These are phyloP conservation scores for Epichloe sp. DNA, from an alignment of 2,329 filamentous ascomycete species.

Conservation along the genomic window DNA sequence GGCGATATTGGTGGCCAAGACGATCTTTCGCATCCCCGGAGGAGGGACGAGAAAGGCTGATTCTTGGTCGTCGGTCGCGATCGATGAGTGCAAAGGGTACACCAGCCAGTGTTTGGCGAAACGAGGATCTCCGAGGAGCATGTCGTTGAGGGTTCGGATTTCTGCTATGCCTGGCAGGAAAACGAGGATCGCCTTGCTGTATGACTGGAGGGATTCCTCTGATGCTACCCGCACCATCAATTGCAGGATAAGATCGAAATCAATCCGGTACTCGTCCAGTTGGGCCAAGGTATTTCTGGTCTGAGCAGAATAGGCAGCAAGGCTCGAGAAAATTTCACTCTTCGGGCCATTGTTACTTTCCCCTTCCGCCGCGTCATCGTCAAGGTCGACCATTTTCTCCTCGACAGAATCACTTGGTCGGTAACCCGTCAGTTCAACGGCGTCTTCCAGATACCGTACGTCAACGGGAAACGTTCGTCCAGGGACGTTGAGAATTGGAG, in stretches of 20 bases:
- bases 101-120: conserved; percentile 73
- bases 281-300: conserved; percentile 63
- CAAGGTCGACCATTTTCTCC: conserved; percentile 47
- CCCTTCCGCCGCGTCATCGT: conserved; percentile 43
- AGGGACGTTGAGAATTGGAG: conserved; percentile 80
- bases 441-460: conserved; percentile 82
- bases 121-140: conserved; percentile 61
- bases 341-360: conserved; percentile 36
- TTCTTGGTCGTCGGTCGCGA: conserved; percentile 93
- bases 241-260: conserved; percentile 74
- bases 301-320: conserved; percentile 60
- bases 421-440: conserved; percentile 75
- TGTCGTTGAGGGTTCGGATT: conserved; percentile 77
- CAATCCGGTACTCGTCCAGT: conserved; percentile 84
- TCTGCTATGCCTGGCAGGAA: conserved; percentile 93
- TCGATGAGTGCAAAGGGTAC: conserved; percentile 84
- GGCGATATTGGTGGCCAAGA: conserved; percentile 93
- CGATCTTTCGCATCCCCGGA: conserved; percentile 74
- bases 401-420: conserved; percentile 29
- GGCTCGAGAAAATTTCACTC: conserved; percentile 46
- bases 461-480: conserved; percentile 88
- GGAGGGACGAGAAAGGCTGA: conserved; percentile 81
- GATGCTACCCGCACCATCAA: conserved; percentile 65
- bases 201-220: conserved; percentile 50
- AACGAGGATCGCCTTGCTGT: conserved; percentile 83